These are phyloP conservation scores for Mycena leptocephala DNA, from an alignment of 768 basidiomycete species.

Conservation along the genomic window DNA sequence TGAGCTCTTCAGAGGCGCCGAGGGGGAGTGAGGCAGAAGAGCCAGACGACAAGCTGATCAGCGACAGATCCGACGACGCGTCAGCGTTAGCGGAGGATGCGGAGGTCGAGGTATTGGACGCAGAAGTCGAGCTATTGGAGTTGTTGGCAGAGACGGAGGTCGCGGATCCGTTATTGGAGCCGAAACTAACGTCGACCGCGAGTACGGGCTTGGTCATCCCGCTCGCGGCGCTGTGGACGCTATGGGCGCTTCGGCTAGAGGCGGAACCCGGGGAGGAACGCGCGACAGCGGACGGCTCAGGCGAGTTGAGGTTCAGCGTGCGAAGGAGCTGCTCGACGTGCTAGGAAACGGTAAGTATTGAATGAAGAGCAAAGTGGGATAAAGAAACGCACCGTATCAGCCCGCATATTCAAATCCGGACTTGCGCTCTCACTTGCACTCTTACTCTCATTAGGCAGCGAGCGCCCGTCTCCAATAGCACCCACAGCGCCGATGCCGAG, in stretches of 20 bases:
- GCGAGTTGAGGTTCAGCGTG: slow-evolving; percentile 86
- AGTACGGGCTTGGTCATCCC: slow-evolving; percentile 18
- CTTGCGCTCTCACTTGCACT: slow-evolving; percentile 12
- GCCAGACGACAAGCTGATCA: too few relatives aligned
- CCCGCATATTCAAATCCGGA: slow-evolving; percentile 20
- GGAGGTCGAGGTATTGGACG: not conserved
- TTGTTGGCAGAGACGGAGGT: not conserved
- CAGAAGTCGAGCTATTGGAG: slow-evolving; percentile 15
- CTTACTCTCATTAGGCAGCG: slow-evolving; percentile 48
- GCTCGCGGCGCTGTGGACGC: not conserved
- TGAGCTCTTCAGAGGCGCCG: too few relatives aligned
- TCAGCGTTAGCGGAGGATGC: not conserved
- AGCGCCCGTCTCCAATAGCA: slow-evolving; percentile 73
- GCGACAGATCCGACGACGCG: too few relatives aligned
- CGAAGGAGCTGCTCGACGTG: slow-evolving; percentile 88
- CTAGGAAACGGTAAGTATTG: slow-evolving; percentile 53
- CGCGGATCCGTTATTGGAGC: not conserved
- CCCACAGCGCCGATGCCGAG: slow-evolving; percentile 33
- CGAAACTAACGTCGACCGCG: slow-evolving; percentile 34
- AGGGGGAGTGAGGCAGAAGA: not conserved
- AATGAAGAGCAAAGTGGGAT: slow-evolving; percentile 38
- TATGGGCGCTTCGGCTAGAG: slow-evolving; percentile 52
- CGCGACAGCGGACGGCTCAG: slow-evolving; percentile 66
- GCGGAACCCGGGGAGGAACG: slow-evolving; percentile 59
- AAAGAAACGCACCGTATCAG: slow-evolving; percentile 61